A percentile compares a stretch with the other conserved stretches of the same genome.
phyloP scores from a whole-genome alignment of 495 filamentous ascomycete genomes.

The Neurospora sp. region DNA sequence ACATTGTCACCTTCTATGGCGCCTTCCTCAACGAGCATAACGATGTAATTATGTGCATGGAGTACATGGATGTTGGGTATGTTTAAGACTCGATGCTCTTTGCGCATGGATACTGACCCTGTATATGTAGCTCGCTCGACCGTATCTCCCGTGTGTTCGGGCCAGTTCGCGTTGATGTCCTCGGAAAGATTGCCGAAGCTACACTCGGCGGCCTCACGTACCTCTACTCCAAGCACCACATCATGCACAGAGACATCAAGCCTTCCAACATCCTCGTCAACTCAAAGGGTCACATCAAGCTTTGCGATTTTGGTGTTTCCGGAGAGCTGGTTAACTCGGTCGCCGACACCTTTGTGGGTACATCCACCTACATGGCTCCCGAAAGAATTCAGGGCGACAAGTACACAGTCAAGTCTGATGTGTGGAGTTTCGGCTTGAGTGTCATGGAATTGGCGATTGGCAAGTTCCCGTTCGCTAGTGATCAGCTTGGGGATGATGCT shows the following conservation, averaged over 20 bases:
- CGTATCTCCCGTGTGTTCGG: slow-evolving; percentile 89
- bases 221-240: slow-evolving; percentile 85
- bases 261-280: slow-evolving; percentile 96
- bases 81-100: slow-evolving; percentile 14
- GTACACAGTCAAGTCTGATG: slow-evolving; percentile 96
- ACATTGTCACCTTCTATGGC: slow-evolving; percentile 95
- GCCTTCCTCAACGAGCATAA: slow-evolving; percentile 92
- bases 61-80: slow-evolving; percentile 99
- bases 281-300: slow-evolving; percentile 86
- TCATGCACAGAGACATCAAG: slow-evolving; percentile 98
- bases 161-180: slow-evolving; percentile 91
- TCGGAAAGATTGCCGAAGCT: slow-evolving; percentile 98
- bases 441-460: slow-evolving; percentile 97
- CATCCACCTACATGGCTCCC: slow-evolving; percentile 97
- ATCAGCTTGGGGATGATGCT: slow-evolving; percentile 47
- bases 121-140: slow-evolving; percentile 66
- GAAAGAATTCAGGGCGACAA: slow-evolving; percentile 93
- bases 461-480: slow-evolving; percentile 85
- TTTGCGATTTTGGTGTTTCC: slow-evolving; percentile 96
- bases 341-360: slow-evolving; percentile 95
- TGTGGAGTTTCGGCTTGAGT: slow-evolving; percentile 95
- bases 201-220: slow-evolving; percentile 91
- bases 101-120: slow-evolving; percentile 24
- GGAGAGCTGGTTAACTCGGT: slow-evolving; percentile 95
- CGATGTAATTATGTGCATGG: slow-evolving; percentile 99